A percentile compares a stretch with the other conserved stretches of the same genome.
Evolutionary conservation across 257 asterid genomes (phyloP).

Genomic region (Penstemon davidsonii): DNA sequence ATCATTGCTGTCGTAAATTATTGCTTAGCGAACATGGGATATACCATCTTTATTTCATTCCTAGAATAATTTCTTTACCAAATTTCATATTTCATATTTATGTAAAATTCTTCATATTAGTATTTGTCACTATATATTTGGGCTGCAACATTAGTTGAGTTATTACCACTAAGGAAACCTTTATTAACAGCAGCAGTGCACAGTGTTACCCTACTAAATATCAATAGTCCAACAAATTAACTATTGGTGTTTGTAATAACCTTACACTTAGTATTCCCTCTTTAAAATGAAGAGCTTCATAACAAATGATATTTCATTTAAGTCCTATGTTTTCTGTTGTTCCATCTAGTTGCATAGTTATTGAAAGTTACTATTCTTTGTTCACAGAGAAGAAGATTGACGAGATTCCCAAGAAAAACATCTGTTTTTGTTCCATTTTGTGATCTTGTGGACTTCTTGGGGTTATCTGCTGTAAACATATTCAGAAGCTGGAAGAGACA

Average conservation of each 20-base stretch:
- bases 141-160: slow-evolving; percentile 10
- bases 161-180: background rate
- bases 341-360: slow-evolving; percentile 21
- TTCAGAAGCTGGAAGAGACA: slow-evolving; percentile 37
- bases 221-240: background rate
- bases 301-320: slow-evolving; percentile 9
- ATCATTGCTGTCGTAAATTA: background rate
- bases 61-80: background rate
- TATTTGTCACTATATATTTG: slow-evolving; percentile 9
- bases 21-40: background rate
- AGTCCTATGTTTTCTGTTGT: slow-evolving; percentile 7
- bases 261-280: background rate
- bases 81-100: background rate
- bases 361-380: slow-evolving; percentile 31
- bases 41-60: slow-evolving; percentile 2
- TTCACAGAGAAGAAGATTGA: slow-evolving; percentile 51
- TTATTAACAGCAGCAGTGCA: background rate
- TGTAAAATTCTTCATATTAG: too few species aligned
- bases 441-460: slow-evolving; percentile 34
- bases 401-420: slow-evolving; percentile 38
- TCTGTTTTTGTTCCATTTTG: slow-evolving; percentile 47
- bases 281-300: background rate
- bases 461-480: slow-evolving; percentile 35
- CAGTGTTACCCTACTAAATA: background rate
- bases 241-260: background rate